phyloP scores from a whole-genome alignment of 1,284 basidiomycete genomes.

The Puccinia novopanici region DNA sequence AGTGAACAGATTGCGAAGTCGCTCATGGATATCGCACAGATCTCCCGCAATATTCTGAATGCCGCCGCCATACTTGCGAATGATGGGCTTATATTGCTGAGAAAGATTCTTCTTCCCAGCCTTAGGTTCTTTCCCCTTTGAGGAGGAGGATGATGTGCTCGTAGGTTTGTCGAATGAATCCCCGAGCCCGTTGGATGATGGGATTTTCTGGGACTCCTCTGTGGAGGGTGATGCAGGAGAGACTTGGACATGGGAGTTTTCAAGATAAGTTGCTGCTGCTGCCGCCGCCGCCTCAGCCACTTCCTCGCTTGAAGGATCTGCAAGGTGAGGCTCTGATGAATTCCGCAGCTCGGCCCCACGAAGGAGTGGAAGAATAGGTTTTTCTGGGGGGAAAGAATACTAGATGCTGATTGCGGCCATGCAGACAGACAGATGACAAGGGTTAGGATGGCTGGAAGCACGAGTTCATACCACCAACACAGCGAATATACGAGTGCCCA shows the following conservation, averaged over 20 bases:
- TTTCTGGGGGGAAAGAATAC: slow-evolving; percentile 32
- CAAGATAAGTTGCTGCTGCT: slow-evolving; percentile 14
- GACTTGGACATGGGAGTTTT: background rate
- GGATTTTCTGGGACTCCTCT: background rate
- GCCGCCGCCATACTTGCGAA: slow-evolving; percentile 45
- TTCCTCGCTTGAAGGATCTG: slow-evolving; percentile 8
- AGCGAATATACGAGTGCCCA: slow-evolving; percentile 38
- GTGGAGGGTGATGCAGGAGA: background rate
- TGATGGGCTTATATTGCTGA: slow-evolving; percentile 35
- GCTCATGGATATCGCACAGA: slow-evolving; percentile 38
- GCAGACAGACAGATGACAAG: slow-evolving; percentile 15
- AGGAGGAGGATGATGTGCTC: slow-evolving; percentile 4
- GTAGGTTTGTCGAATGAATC: background rate
- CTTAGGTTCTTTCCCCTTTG: slow-evolving; percentile 23
- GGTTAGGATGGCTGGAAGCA: slow-evolving; percentile 15
- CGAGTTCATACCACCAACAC: slow-evolving; percentile 14
- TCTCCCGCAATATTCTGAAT: slow-evolving; percentile 44
- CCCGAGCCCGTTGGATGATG: background rate
- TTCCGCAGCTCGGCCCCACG: background rate
- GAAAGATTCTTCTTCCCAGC: slow-evolving; percentile 11
- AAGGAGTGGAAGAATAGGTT: too few relatives aligned
- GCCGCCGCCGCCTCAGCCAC: slow-evolving; percentile 22
- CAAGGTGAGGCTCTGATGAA: background rate
- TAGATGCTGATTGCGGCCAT: slow-evolving; percentile 11
- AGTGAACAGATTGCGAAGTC: slow-evolving; percentile 30